These are phyloP conservation scores for Chamaecrista fasciculata DNA, from an alignment of 306 rosid species.

Conservation along the genomic window DNA sequence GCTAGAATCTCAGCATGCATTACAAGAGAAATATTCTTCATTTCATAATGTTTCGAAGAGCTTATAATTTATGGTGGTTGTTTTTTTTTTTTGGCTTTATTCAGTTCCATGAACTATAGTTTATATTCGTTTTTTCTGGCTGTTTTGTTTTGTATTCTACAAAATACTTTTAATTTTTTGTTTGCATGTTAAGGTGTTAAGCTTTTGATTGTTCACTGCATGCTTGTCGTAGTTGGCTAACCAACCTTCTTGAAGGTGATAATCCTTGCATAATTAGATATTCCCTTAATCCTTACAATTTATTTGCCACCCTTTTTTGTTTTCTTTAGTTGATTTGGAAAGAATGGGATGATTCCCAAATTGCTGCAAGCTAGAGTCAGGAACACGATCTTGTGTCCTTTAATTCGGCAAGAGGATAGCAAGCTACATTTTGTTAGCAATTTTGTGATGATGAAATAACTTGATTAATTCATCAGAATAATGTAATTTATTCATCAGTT, in stretches of 20 bases:
- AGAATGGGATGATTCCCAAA: background rate
- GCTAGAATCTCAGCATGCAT: conserved; percentile 3
- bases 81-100: background rate
- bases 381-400: background rate
- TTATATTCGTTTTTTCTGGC: background rate
- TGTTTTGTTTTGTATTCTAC: background rate
- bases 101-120: background rate
- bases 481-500: background rate
- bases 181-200: too few species aligned
- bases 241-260: background rate
- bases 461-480: background rate
- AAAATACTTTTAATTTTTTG: background rate
- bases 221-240: background rate
- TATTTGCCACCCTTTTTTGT: background rate
- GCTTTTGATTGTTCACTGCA: background rate
- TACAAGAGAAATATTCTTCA: background rate
- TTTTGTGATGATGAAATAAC: background rate
- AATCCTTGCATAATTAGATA: background rate
- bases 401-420: too few species aligned
- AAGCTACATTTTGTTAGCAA: background rate
- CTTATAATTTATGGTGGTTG: background rate
- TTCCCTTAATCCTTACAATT: background rate
- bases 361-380: background rate
- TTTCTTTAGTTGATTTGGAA: background rate
- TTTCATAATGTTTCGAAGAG: conserved; percentile 1